Conservation (phyloP, 768 basidiomycete genomes). For the Suillus brevipes region DNA sequence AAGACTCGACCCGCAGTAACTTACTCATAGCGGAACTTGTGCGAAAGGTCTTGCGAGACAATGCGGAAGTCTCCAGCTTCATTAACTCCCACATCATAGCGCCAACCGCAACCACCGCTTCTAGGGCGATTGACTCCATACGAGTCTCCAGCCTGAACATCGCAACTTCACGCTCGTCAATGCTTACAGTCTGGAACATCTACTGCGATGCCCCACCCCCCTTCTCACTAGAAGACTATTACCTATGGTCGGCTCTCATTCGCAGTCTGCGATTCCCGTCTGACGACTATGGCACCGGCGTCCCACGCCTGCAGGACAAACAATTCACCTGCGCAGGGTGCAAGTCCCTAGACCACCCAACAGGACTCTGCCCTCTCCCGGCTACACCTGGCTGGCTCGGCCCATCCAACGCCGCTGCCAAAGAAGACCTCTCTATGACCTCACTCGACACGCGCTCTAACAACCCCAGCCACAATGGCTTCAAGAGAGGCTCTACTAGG, state of each 20-base stretch:
- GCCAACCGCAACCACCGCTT: not conserved
- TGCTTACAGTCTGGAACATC: conserved; percentile 6
- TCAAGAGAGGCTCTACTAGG: no score
- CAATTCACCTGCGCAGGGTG: not conserved
- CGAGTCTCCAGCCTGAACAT: not conserved
- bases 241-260: not conserved
- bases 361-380: conserved; percentile 1
- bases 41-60: not conserved
- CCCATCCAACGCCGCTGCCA: not conserved
- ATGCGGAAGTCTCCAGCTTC: not conserved
- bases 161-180: not conserved
- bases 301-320: not conserved
- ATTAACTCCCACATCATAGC: not conserved
- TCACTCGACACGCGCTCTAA: not conserved
- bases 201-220: not conserved
- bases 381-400: not conserved
- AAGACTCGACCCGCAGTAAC: not conserved
- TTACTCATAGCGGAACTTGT: not conserved
- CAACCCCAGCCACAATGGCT: not conserved
- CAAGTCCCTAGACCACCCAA: conserved; percentile 4
- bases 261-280: not conserved
- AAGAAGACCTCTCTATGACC: not conserved
- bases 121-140: not conserved
- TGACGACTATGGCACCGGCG: conserved; percentile 1
- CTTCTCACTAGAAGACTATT: not conserved